Evolutionary conservation across 352 stramenopile genomes (phyloP), one percentile per base, ranked within the genome.

Genomic region (Pythium plurisporium): DNA sequence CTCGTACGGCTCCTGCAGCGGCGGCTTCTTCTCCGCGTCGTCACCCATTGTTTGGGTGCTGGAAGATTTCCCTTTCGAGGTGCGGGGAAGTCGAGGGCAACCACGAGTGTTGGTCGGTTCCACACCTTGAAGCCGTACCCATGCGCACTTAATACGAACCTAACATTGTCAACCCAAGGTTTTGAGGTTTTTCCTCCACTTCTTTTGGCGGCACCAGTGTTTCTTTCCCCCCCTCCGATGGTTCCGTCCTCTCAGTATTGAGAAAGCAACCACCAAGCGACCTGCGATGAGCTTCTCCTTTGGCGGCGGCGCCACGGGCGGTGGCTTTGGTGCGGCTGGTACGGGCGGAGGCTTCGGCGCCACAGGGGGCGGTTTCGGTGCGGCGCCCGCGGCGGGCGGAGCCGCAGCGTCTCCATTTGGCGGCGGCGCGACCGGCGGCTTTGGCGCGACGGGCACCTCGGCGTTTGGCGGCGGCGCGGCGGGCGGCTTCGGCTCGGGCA

Each of bases 371-470:
- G 64, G 41, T 7, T 65, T 64, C 10, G 47, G 48, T 22, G 46
- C 53, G 23, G 41, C 44, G 17, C 46, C 53, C 43, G 74, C 78
- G 34, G 70, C 62, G 41, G 61, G 54, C 41, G 70, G 55, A 27
- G 43, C 76, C 22, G 69, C 76, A 33, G 51, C 69, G 19, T 76
- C 64, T 55, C 74, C 74, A 34, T 86, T 88, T 55, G 70, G 79
- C 27, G 68, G 65, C 41, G 71, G 70, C 36, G 69, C 62, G 19
- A 72, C 57, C 17, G 59, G 72, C 33, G 63, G 68, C 29, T 85
- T 81, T 53, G 70, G 72, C 40, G 36, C 60, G 2, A 49, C 38
- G 9, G 42, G 34, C n/a, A 49, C 68, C 17, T 78, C 74, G 9
- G 55, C 76, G 5, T 89, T 90, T 36, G 55, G 62, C 20, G 15